Base-by-base conservation (phyloP, 345 rosid genomes). In the Garcia nutans region DNA sequence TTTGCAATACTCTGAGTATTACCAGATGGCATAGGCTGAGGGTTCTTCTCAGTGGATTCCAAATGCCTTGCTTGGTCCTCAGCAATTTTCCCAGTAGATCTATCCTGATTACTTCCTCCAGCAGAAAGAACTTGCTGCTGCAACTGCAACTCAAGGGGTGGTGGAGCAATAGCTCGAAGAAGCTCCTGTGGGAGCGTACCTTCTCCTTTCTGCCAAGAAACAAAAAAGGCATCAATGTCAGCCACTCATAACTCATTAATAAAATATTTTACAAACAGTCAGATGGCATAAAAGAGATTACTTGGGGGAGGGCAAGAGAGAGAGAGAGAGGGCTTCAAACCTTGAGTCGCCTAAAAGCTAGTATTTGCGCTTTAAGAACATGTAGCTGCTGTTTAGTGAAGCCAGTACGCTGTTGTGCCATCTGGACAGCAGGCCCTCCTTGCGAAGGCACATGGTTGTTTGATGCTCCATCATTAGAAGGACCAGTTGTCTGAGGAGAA, bases 331-430 rank as follows among this genome's bases (percentile, higher is more conserved):
- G 70, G 22, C 44, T 58, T 42, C 73, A 77, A 72, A 93, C 99
- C 97, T 96, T 96, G 74, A 96, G 80, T 79, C 99, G 89, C 80
- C 98, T 87, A 79, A 96, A 96, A 74, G 97, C 99, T 72, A 96
- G 86, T 78, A 93, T 96, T 83, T 96, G 99, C 37, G 98, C 99
- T 85, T 96, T 96, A 60, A 93, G 97, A 77, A 93, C 99, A 85
- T 96, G 96, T 74, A 93, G 86, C 78, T 96, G 99, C 76, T 92
- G 95, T 85, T 90, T 96, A 16, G 99, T 92, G 85, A 93, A 96
- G 74, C 90, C 97, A 76, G 68, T 19, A 65, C 77, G 87, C 82
- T 85, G 97, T 76, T 83, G 89, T 41, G 84, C 71, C 73, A 77
- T 80, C 81, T 89, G 94, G 76, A 82, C 76, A 83, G 88, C 84